Percentiles rank a stretch among this genome's conserved stretches.
phyloP scores from a whole-genome alignment of 1,284 basidiomycete species.

The Bondarzewia mesenterica region DNA sequence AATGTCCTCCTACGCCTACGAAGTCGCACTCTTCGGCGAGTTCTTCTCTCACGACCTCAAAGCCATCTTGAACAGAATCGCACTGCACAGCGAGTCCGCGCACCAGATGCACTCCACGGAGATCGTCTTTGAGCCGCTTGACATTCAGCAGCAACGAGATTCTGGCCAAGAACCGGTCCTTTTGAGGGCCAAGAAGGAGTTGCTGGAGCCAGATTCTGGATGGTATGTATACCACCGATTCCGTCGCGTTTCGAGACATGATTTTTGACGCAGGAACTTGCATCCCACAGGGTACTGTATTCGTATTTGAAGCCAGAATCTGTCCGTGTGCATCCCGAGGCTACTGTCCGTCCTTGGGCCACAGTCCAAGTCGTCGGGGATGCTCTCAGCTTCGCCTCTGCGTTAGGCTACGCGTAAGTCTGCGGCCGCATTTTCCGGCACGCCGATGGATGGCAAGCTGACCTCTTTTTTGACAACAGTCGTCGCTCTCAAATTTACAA shows the following conservation, averaged over 20 bases:
- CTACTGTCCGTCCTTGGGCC: constrained; percentile 76
- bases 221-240: no score
- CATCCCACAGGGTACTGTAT: constrained; percentile 56
- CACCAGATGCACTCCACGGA: constrained; percentile 62
- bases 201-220: constrained; percentile 46
- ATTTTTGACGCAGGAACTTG: not conserved
- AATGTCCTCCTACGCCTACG: constrained; percentile 45
- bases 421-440: constrained; percentile 2
- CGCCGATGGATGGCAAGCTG: not conserved
- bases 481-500: constrained; percentile 71
- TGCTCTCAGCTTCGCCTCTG: constrained; percentile 67
- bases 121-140: constrained; percentile 67
- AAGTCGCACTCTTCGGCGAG: constrained; percentile 72
- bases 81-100: constrained; percentile 67
- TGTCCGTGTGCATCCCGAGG: constrained; percentile 68
- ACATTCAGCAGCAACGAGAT: constrained; percentile 52
- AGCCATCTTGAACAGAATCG: constrained; percentile 66
- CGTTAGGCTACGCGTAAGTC: constrained; percentile 62
- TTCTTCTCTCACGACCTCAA: constrained; percentile 45
- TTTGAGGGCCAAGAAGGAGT: constrained; percentile 64
- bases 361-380: constrained; percentile 69
- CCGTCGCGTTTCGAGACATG: no score
- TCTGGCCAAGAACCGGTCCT: constrained; percentile 55
- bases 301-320: constrained; percentile 75
- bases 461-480: no score